These are phyloP conservation scores for Epichloe uncinata DNA, from an alignment of 2,329 filamentous ascomycete genomes.

Conservation along the genomic window DNA sequence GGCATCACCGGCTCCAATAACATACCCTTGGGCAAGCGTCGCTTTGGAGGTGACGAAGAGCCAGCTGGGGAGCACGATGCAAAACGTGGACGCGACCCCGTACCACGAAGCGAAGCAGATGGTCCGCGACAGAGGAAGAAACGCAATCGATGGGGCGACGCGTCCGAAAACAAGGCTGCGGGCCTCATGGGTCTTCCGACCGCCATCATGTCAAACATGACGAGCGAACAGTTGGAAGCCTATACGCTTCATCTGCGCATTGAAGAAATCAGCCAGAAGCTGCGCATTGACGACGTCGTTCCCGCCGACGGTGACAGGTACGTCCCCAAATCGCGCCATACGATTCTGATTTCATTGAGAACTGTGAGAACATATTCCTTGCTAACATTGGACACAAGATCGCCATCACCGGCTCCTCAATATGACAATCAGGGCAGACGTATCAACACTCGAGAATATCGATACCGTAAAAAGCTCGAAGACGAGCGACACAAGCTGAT, in stretches of 20 bases:
- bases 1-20: conserved; percentile 98
- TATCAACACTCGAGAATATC: conserved; percentile 98
- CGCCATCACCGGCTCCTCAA: conserved; percentile 86
- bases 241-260: conserved; percentile 95
- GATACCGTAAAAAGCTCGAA: conserved; percentile 94
- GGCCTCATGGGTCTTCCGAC: conserved; percentile 96
- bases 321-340: conserved; percentile 19
- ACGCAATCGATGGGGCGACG: conserved; percentile 96
- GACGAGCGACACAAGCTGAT: conserved; percentile 98
- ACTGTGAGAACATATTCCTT: neutral
- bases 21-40: conserved; percentile 79
- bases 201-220: conserved; percentile 95
- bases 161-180: conserved; percentile 94
- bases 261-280: conserved; percentile 98
- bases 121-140: conserved; percentile 88
- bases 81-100: conserved; percentile 89
- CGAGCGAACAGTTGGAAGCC: conserved; percentile 91
- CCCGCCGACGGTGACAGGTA: conserved; percentile 93
- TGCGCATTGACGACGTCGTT: conserved; percentile 97
- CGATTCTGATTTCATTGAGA: neutral
- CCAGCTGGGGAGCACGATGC: conserved; percentile 33
- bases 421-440: conserved; percentile 99
- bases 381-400: conserved; percentile 46
- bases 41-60: conserved; percentile 57
- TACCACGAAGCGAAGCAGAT: conserved; percentile 56